Percentiles rank a stretch among this genome's conserved stretches.
Conservation (phyloP, 371 early-diverging fungal species). For the Lichtheimia ornata region DNA sequence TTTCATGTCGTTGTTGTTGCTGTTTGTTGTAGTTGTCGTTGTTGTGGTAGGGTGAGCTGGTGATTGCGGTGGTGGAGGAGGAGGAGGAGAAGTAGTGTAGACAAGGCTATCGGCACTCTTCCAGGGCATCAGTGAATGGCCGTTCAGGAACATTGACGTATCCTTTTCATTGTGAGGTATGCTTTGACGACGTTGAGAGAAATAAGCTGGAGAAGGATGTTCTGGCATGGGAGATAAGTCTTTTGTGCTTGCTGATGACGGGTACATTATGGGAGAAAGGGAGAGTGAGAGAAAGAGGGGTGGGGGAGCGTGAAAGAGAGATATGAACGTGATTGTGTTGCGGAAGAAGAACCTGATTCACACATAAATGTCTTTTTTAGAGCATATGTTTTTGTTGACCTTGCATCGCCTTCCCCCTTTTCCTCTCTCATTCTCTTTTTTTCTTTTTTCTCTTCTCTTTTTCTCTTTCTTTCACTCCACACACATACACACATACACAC, state of each 20-base stretch:
- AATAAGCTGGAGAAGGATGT: slow-evolving; percentile 18
- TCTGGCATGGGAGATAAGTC: slow-evolving; percentile 15
- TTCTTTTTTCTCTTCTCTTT: slow-evolving; percentile 15
- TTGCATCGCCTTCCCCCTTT: not conserved
- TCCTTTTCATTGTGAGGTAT: slow-evolving; percentile 19
- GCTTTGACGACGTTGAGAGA: slow-evolving; percentile 19
- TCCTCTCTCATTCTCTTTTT: slow-evolving; percentile 13
- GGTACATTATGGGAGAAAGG: slow-evolving; percentile 4
- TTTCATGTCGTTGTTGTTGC: too few species aligned
- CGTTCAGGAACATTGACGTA: slow-evolving; percentile 12
- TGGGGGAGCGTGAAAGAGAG: too few species aligned
- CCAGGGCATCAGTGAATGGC: slow-evolving; percentile 24
- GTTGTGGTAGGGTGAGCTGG: slow-evolving; percentile 1
- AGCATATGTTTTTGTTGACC: too few species aligned
- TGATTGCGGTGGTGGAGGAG: slow-evolving; percentile 28
- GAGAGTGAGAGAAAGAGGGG: not conserved
- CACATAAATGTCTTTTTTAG: too few species aligned
- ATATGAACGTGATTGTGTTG: too few species aligned
- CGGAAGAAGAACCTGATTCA: not conserved
- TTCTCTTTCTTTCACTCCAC: not conserved
- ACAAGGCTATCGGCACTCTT: slow-evolving; percentile 30
- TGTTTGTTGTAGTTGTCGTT: too few species aligned
- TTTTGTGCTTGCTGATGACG: slow-evolving; percentile 2
- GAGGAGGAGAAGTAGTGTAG: not conserved
- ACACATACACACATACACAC: too few species aligned